Evolutionary conservation across 805 yeast genomes (phyloP).

Genomic region (Lipomyces chichibuensis): DNA sequence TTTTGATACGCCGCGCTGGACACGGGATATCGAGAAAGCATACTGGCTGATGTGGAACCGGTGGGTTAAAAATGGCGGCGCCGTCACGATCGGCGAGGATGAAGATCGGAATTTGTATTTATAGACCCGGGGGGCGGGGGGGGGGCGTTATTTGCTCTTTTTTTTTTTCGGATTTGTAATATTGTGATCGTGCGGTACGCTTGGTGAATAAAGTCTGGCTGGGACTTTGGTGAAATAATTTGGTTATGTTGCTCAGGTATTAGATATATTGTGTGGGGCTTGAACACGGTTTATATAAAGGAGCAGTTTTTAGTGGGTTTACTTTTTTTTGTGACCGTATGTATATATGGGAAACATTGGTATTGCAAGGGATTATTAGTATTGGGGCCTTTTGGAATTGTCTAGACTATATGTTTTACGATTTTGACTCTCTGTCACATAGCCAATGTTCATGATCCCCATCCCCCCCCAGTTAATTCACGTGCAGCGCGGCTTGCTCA

Average conservation of each 20-base stretch:
- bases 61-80: constrained; percentile 39
- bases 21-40: constrained; percentile 38
- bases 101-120: constrained; percentile 28
- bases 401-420: not conserved
- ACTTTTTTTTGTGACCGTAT: not conserved
- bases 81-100: constrained; percentile 23
- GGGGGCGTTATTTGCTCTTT: not conserved
- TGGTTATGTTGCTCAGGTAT: not conserved
- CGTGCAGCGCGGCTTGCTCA: no score
- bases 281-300: not conserved
- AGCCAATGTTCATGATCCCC: no score
- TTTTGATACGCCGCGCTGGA: constrained; percentile 41
- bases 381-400: not conserved
- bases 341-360: not conserved
- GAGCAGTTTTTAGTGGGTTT: not conserved
- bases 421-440: not conserved
- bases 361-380: not conserved
- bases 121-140: not conserved
- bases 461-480: no score
- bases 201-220: not conserved
- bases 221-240: not conserved
- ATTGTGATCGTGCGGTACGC: not conserved
- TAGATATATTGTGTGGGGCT: not conserved
- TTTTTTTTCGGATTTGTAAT: not conserved
- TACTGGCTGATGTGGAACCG: constrained; percentile 40